These are phyloP conservation scores for Dryas drummondii DNA, from an alignment of 306 rosid species.

Conservation along the genomic window DNA sequence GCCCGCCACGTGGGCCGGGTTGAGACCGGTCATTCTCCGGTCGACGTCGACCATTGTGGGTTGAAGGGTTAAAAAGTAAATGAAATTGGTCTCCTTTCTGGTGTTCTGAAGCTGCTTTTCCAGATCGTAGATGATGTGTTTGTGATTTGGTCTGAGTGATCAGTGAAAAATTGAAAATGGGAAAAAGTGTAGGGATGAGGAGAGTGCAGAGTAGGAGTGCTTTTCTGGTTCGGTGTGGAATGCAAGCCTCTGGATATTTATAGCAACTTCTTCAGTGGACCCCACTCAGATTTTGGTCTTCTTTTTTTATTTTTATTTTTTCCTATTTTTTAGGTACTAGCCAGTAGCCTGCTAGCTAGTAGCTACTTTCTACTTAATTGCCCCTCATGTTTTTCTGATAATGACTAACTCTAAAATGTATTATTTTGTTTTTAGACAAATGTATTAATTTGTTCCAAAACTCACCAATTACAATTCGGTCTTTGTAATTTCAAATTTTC, in stretches of 20 bases:
- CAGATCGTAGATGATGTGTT: background rate
- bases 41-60: slow-evolving; percentile 93
- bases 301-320: background rate
- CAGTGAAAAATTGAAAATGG: slow-evolving; percentile 25
- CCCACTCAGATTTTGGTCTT: slow-evolving; percentile 32
- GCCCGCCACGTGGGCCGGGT: slow-evolving; percentile 94
- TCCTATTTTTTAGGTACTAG: background rate
- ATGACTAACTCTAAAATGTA: slow-evolving; percentile 1
- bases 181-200: background rate
- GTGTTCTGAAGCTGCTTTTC: no score
- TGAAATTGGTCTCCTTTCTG: no score
- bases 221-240: slow-evolving; percentile 15
- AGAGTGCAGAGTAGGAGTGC: background rate
- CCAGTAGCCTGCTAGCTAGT: background rate
- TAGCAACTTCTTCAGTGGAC: slow-evolving; percentile 39
- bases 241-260: slow-evolving; percentile 32
- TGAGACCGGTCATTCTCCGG: slow-evolving; percentile 92
- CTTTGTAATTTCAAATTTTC: no score
- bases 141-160: background rate
- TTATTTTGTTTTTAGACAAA: no score
- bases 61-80: background rate
- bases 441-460: background rate
- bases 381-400: slow-evolving; percentile 9
- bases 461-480: no score
- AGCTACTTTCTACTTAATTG: slow-evolving; percentile 19